A percentile compares a stretch with the other conserved stretches of the same genome.
phyloP scores from a whole-genome alignment of 2,329 filamentous ascomycete species.

The Colletotrichum tanaceti region DNA sequence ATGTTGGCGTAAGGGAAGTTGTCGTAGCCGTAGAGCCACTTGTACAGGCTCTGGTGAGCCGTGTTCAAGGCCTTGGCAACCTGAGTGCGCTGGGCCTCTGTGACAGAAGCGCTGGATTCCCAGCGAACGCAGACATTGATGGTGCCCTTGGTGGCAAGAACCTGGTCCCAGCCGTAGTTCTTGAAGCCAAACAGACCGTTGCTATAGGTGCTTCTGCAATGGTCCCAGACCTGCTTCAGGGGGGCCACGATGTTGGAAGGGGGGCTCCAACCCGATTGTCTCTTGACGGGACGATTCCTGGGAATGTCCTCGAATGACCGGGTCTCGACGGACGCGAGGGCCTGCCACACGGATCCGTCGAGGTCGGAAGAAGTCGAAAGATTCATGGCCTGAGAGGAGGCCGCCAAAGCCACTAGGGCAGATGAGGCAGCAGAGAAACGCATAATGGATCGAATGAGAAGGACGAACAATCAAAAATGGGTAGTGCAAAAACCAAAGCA shows the following conservation, averaged over 20 bases:
- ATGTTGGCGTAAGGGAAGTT: conserved; percentile 56
- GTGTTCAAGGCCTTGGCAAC: conserved; percentile 50
- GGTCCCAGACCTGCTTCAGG: conserved; percentile 49
- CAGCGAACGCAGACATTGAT: conserved; percentile 58
- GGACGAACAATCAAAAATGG: neutral
- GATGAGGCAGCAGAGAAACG: conserved; percentile 42
- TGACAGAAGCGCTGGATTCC: conserved; percentile 54
- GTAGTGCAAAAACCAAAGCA: conserved; percentile 22
- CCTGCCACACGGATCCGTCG: conserved; percentile 47
- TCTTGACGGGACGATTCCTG: conserved; percentile 46
- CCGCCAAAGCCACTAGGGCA: conserved; percentile 43
- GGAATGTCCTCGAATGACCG: conserved; percentile 24
- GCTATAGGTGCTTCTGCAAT: conserved; percentile 46
- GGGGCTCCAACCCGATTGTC: conserved; percentile 47
- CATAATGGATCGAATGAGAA: conserved; percentile 41
- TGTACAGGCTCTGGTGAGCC: conserved; percentile 56
- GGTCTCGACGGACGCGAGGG: conserved; percentile 36
- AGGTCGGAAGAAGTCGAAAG: conserved; percentile 45
- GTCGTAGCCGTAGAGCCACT: conserved; percentile 57
- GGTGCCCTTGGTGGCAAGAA: conserved; percentile 45
- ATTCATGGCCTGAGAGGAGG: conserved; percentile 43
- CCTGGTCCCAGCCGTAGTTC: conserved; percentile 51
- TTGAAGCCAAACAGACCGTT: conserved; percentile 45
- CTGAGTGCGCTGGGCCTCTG: conserved; percentile 52
- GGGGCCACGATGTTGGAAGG: conserved; percentile 44